Base-by-base conservation (phyloP, 2,329 filamentous ascomycete species). In the Exophiala aquamarina region DNA sequence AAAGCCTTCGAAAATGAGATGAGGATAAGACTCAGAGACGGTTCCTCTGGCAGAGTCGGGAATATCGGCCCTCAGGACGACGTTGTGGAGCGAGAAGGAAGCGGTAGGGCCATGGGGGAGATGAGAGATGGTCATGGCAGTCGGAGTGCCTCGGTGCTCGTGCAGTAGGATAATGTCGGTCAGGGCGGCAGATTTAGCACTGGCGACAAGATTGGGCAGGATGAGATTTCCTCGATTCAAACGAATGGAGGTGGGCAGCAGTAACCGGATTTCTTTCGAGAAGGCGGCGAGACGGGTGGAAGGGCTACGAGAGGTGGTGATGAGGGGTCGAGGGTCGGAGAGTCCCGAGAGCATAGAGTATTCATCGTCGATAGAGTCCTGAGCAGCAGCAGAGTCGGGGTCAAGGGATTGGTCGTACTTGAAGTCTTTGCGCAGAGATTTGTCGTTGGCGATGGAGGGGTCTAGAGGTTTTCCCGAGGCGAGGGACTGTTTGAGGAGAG, bases 1-100 rank as follows among this genome's bases (percentile, higher is more conserved):
- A 70, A 98, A 97, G 2, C 90, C 90, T 62, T 98, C 93, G 61
- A 98, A 97, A 54, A 98, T 88, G 2, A 98, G 75, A 63, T 97
- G 92, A 0, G 93, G 93, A 61, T 96, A 98, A 29, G 83, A 86
- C 70, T 98, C 93, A 52, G 83, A 89, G 38, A 96, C 89, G 1
- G 90, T 95, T 38, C 93, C 93, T 48, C 87, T 81, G 7, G 89
- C 82, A 33, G 86, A 82, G 55, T 93, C 90, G 1, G 93, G 92
- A 15, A 98, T 95, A 65, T 98, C 93, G 50, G 91, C 88, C 35
- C 93, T 83, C 41, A 98, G 75, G 8, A 96, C 86, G 3, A 97
- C 92, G 57, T 98, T 97, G 67, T 95, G 89, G 14, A 96, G 74
- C 4, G 85, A 90, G 69, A 95, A 95, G 8, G 86, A 90, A 21